phyloP scores from a whole-genome alignment of 768 basidiomycete species.

The Amanita pallidorosea region DNA sequence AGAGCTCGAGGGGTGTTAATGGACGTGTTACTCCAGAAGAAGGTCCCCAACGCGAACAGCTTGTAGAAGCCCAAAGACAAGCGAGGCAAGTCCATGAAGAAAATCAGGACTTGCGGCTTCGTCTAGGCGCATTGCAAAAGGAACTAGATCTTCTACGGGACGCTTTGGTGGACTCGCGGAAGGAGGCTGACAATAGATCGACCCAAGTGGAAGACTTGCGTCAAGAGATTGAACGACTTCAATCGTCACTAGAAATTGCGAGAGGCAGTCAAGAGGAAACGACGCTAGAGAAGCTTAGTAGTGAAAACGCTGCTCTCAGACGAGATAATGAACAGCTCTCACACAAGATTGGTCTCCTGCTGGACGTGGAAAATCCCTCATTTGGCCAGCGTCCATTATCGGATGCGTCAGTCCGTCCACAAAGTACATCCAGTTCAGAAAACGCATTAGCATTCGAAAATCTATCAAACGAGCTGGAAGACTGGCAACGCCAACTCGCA shows the following conservation, averaged over 20 bases:
- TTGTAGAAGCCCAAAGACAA: conserved; percentile 73
- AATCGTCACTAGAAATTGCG: conserved; percentile 61
- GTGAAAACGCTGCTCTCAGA: conserved; percentile 69
- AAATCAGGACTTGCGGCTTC: conserved; percentile 66
- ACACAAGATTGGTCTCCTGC: conserved; percentile 83
- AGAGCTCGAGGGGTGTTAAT: conserved; percentile 47
- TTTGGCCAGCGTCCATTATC: conserved; percentile 61
- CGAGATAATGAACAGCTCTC: conserved; percentile 82
- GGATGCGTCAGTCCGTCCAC: conserved; percentile 41
- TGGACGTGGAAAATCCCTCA: conserved; percentile 75
- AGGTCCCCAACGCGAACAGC: conserved; percentile 57
- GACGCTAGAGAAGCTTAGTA: conserved; percentile 68
- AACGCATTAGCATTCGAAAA: conserved; percentile 69
- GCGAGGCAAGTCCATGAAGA: conserved; percentile 59
- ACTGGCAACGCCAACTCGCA: conserved; percentile 78
- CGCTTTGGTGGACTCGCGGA: conserved; percentile 58
- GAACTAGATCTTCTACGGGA: conserved; percentile 66
- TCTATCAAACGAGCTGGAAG: conserved; percentile 73
- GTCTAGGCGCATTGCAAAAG: conserved; percentile 63
- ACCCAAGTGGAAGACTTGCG: conserved; percentile 72
- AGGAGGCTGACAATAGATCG: conserved; percentile 70
- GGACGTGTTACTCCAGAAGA: conserved; percentile 80
- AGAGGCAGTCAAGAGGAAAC: conserved; percentile 73
- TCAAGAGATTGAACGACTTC: conserved; percentile 67
- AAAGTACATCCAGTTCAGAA: conserved; percentile 76